A percentile compares a stretch with the other conserved stretches of the same genome.
Evolutionary conservation across 148 eudicot species (phyloP).

Genomic region (Rhododendron ovatum): DNA sequence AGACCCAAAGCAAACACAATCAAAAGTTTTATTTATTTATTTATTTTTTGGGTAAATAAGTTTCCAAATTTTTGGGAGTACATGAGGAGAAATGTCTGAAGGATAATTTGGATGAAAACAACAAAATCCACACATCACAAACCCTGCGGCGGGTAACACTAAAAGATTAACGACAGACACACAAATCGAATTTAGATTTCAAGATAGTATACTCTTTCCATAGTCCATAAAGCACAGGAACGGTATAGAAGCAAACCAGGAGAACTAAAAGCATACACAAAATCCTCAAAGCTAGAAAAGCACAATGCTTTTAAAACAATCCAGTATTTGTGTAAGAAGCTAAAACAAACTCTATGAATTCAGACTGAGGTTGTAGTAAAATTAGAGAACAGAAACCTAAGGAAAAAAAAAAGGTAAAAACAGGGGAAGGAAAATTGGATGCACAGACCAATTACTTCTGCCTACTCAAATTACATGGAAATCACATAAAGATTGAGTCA

Average conservation of each 20-base stretch:
- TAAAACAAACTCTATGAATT: not conserved
- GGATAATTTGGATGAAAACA: not conserved
- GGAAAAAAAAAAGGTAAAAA: not conserved
- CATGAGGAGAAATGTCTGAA: not conserved
- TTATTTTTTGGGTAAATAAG: too few relatives aligned
- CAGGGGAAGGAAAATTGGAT: not conserved
- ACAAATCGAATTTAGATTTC: not conserved
- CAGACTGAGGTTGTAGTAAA: not conserved
- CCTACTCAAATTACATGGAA: not conserved
- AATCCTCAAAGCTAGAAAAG: not conserved
- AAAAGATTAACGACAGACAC: not conserved
- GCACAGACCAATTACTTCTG: not conserved
- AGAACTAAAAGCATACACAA: not conserved
- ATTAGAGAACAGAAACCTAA: not conserved
- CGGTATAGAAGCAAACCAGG: not conserved
- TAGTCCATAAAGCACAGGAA: constrained; percentile 1
- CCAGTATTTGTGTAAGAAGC: not conserved
- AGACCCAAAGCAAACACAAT: too few relatives aligned
- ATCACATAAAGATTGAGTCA: not conserved
- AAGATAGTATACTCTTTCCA: not conserved
- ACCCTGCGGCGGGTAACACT: not conserved
- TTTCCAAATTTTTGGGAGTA: not conserved
- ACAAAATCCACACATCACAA: not conserved
- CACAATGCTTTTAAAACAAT: not conserved
- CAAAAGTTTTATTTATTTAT: too few relatives aligned